Conservation (phyloP, 2,329 filamentous ascomycete species). For the Elsinoe fawcettii region DNA sequence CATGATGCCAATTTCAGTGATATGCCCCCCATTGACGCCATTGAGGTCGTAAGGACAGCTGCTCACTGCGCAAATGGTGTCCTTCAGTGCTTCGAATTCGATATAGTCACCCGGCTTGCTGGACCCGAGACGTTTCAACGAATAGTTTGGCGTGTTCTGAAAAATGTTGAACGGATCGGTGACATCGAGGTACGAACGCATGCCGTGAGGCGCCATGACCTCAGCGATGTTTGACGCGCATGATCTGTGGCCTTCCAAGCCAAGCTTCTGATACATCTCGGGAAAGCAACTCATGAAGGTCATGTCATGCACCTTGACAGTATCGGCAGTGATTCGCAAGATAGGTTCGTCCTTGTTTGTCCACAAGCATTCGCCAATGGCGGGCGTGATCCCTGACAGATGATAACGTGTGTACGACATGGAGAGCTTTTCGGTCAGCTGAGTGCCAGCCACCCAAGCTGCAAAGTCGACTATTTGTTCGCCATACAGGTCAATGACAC, state of each 20-base stretch:
- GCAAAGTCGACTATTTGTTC: constrained; percentile 36
- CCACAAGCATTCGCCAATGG: constrained; percentile 32
- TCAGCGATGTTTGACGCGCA: constrained; percentile 35
- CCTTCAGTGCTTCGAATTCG: constrained; percentile 33
- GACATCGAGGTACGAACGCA: constrained; percentile 29
- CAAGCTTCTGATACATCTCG: constrained; percentile 30
- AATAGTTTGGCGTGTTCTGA: constrained; percentile 35
- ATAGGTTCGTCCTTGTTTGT: constrained; percentile 33
- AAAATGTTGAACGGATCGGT: constrained; percentile 36
- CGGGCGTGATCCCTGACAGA: constrained; percentile 29
- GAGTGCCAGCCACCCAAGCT: constrained; percentile 29
- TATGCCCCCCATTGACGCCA: constrained; percentile 34
- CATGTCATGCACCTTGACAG: constrained; percentile 36
- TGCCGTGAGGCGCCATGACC: constrained; percentile 31
- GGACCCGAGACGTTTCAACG: constrained; percentile 31
- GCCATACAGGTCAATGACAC: constrained; percentile 34
- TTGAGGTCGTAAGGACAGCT: constrained; percentile 34
- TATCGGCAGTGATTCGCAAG: constrained; percentile 31
- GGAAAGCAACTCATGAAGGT: constrained; percentile 36
- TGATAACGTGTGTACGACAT: constrained; percentile 35
- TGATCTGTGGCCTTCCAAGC: constrained; percentile 29
- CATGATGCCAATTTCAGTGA: constrained; percentile 33
- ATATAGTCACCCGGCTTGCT: constrained; percentile 34
- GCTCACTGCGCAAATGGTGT: constrained; percentile 31
- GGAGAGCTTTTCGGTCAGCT: constrained; percentile 30